Base-by-base conservation (phyloP, 306 rosid genomes). In the Hippophae gyantsensis region DNA sequence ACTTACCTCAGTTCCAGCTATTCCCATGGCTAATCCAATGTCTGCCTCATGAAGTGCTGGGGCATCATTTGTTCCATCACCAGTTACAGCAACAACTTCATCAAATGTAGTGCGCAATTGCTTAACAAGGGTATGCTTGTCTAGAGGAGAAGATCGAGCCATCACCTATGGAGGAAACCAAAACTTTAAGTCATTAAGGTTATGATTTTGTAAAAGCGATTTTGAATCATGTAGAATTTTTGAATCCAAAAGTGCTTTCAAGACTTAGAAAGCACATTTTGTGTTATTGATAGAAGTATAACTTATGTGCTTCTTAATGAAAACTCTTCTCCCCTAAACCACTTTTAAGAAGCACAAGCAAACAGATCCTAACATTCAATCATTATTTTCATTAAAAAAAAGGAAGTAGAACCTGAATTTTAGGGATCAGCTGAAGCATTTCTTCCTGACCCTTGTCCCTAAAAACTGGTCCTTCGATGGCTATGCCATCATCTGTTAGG, bases 21-120 rank as follows among this genome's bases (percentile, higher is more conserved):
- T 88, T 44, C 99, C 99, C 99, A 92, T 92, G 67, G 99, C 99
- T 49, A 92, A 82, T 74, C 99, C 99, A 75, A 92, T 88, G 69
- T 92, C 96, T 25, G 99, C 99, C 76, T 92, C 96, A 49, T 92
- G 96, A 72, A 92, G 99, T 10, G 99, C 99, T 5, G 99, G 99
- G 40, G 96, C 96, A 80, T 92, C 99, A 56, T 92, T 92, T 75
- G 96, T 92, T 70, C 99, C 99, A 64, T 88, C 99, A 12, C 99
- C 99, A 45, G 99, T 92, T 52, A 92, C 96, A 56, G 99, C 99
- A 65, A 92, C 99, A 26, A 92, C 99, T 78, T 92, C 96, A 56
- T 77, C 78, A 52, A 92, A 82, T 11, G 95, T 78, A 62, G 96
- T 92, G 48, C 96, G 84, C 76, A 92, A 62, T 60, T 92, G 99